Conservation (phyloP, 2,329 filamentous ascomycete species). For the Lachnellula hyalina region DNA sequence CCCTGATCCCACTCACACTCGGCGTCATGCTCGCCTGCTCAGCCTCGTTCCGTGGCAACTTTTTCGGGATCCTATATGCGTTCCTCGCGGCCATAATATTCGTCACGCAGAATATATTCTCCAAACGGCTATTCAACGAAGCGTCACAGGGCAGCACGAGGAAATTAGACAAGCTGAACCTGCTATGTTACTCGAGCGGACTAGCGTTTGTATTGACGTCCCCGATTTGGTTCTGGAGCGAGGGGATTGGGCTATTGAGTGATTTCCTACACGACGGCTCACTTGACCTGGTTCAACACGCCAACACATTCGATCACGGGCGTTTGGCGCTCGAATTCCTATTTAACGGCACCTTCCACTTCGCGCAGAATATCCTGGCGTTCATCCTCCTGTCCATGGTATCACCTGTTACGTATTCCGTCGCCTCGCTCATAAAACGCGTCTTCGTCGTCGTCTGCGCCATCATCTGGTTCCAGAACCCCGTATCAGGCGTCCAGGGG, state of each 20-base stretch:
- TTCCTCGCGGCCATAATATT: constrained; percentile 90
- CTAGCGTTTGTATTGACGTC: constrained; percentile 83
- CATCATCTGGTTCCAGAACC: constrained; percentile 92
- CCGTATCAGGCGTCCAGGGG: constrained; percentile 77
- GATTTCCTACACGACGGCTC: constrained; percentile 80
- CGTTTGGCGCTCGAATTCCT: constrained; percentile 77
- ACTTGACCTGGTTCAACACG: constrained; percentile 54
- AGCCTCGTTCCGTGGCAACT: constrained; percentile 80
- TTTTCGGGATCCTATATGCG: constrained; percentile 84
- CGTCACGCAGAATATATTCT: constrained; percentile 97
- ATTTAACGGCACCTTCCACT: constrained; percentile 97
- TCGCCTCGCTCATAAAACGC: constrained; percentile 91
- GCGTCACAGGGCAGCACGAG: constrained; percentile 36
- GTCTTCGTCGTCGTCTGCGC: constrained; percentile 95
- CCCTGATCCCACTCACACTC: constrained; percentile 80
- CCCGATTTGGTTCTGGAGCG: constrained; percentile 90
- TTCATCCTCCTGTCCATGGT: constrained; percentile 90
- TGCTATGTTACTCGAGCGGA: constrained; percentile 94
- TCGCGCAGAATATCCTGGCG: constrained; percentile 91
- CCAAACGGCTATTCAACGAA: constrained; percentile 96
- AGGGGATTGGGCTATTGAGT: constrained; percentile 70
- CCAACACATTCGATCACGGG: constrained; percentile 66
- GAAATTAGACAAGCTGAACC: constrained; percentile 93
- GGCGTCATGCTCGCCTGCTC: constrained; percentile 98
- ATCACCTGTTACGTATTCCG: constrained; percentile 93